phyloP scores from a whole-genome alignment of 805 yeast genomes.

The Kodamaea jinghongensis region DNA sequence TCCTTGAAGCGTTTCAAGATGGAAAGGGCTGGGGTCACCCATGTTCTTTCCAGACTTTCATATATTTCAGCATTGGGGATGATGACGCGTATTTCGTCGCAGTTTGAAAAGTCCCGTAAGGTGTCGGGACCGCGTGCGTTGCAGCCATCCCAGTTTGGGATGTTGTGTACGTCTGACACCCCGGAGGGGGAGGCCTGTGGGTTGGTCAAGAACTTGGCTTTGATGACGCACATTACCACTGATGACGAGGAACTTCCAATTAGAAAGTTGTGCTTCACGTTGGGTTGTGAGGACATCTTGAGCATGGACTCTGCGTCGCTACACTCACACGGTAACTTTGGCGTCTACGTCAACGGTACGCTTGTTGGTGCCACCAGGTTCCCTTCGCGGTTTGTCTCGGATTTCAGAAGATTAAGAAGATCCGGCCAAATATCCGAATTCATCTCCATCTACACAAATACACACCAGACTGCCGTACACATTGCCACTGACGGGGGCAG shows the following conservation, averaged over 20 bases:
- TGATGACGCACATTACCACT: conserved; percentile 98
- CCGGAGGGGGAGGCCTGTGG: conserved; percentile 99
- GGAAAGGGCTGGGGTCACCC: conserved; percentile 99
- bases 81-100: conserved; percentile 99
- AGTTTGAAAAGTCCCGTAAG: conserved; percentile 95
- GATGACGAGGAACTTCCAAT: conserved; percentile 96
- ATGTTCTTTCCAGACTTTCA: conserved; percentile 85
- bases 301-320: conserved; percentile 79
- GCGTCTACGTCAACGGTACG: conserved; percentile 92
- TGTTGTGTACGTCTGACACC: conserved; percentile 97
- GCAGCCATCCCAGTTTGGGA: conserved; percentile 98
- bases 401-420: conserved; percentile 79
- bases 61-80: conserved; percentile 95
- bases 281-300: conserved; percentile 88
- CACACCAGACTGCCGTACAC: conserved; percentile 90
- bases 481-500: conserved; percentile 99
- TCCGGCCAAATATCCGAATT: conserved; percentile 84
- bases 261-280: conserved; percentile 64
- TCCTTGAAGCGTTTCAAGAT: conserved; percentile 96
- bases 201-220: conserved; percentile 90
- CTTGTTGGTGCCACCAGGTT: conserved; percentile 84
- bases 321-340: conserved; percentile 74
- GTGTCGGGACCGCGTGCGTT: conserved; percentile 98
- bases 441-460: conserved; percentile 84
- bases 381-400: conserved; percentile 76